Conservation (phyloP, 257 asterid genomes). For the Hygrophila difformis region DNA sequence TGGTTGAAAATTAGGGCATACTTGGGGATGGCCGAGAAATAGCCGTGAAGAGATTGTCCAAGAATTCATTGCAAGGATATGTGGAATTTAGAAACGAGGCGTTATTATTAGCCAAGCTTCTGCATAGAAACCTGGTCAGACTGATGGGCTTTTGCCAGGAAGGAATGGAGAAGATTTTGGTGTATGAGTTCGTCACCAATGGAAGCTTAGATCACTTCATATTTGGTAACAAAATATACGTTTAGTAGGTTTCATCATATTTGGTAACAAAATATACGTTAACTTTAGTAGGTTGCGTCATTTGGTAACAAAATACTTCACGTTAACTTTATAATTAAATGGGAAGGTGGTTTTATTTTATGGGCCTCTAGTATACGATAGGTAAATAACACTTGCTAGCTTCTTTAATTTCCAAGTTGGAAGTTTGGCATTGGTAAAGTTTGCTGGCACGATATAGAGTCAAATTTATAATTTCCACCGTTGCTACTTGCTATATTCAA, state of each 20-base stretch:
- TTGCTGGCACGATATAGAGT: no score
- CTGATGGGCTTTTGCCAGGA: slow-evolving; percentile 16
- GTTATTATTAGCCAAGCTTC: slow-evolving; percentile 15
- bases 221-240: slow-evolving; percentile 17
- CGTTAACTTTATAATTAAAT: no score
- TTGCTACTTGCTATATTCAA: neutral
- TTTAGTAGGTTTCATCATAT: slow-evolving; percentile 22
- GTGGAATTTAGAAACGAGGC: slow-evolving; percentile 19
- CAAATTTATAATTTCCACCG: no score
- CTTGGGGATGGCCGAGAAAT: slow-evolving; percentile 14
- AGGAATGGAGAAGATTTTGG: slow-evolving; percentile 11
- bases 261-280: slow-evolving; percentile 16
- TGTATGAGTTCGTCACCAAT: slow-evolving; percentile 15
- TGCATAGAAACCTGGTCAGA: slow-evolving; percentile 19
- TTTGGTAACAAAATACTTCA: no score
- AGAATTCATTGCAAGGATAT: slow-evolving; percentile 7
- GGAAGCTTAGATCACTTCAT: slow-evolving; percentile 18
- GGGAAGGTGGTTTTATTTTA: neutral
- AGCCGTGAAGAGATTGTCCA: slow-evolving; percentile 22
- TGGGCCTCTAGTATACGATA: no score
- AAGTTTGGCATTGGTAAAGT: no score
- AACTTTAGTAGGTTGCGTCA: no score
- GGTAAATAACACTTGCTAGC: no score
- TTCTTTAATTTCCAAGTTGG: no score
- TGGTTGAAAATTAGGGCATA: slow-evolving; percentile 12